Conservation (phyloP, 495 filamentous ascomycete genomes). For the Clavariopsis aquatica region DNA sequence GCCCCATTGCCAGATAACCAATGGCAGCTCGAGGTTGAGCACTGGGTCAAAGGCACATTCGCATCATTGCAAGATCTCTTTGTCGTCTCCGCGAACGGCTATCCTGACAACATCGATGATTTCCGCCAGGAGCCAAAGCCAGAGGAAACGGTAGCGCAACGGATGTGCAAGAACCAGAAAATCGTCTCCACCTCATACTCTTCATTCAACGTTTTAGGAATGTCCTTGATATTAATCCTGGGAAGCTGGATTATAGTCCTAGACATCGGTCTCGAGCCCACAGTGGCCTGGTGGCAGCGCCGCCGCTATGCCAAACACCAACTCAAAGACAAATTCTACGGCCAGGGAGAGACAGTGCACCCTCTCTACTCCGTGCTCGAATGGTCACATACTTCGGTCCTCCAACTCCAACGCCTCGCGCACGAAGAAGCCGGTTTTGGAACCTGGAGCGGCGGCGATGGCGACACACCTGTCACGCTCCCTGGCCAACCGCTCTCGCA, state of each 20-base stretch:
- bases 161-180: conserved; percentile 29
- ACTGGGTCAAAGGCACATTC: conserved; percentile 16
- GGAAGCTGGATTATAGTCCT: conserved; percentile 27
- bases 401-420: conserved; percentile 32
- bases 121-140: not conserved
- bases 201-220: conserved; percentile 27
- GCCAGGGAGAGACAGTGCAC: not conserved
- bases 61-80: conserved; percentile 13
- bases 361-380: conserved; percentile 17
- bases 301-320: not conserved
- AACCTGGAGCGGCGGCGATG: not conserved
- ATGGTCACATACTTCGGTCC: conserved; percentile 6
- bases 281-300: conserved; percentile 14
- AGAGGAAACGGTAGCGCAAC: conserved; percentile 4
- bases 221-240: conserved; percentile 16
- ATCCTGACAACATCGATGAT: not conserved
- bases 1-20: conserved; percentile 20
- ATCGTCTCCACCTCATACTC: conserved; percentile 17
- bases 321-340: not conserved
- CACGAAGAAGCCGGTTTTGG: conserved; percentile 21
- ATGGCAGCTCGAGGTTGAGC: conserved; percentile 25
- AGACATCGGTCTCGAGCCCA: conserved; percentile 1
- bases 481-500: not conserved
- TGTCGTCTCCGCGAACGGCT: conserved; percentile 6
- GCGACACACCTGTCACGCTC: not conserved